phyloP scores from a whole-genome alignment of 257 asterid genomes.

The Nicotiana paniculata region DNA sequence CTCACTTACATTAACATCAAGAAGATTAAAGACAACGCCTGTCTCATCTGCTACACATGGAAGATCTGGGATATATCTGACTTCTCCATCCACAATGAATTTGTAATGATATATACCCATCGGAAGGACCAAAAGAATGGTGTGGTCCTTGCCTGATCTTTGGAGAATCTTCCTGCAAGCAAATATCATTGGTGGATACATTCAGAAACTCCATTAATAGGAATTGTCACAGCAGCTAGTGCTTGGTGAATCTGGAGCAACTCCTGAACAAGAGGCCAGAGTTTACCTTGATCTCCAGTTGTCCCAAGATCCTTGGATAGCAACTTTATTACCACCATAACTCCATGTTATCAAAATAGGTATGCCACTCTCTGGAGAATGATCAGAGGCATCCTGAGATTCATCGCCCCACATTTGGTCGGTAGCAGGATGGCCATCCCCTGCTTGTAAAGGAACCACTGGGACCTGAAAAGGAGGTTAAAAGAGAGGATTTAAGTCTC shows the following conservation, averaged over 20 bases:
- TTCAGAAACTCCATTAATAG: neutral
- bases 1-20: slow-evolving; percentile 71
- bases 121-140: slow-evolving; percentile 74
- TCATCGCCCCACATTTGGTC: slow-evolving; percentile 33
- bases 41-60: slow-evolving; percentile 63
- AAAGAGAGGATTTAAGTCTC: slow-evolving; percentile 9
- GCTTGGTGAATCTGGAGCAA: neutral
- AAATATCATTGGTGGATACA: neutral
- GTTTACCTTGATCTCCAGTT: slow-evolving; percentile 78
- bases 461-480: slow-evolving; percentile 51
- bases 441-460: slow-evolving; percentile 48
- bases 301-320: slow-evolving; percentile 95
- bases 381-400: neutral
- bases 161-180: slow-evolving; percentile 66
- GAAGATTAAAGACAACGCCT: slow-evolving; percentile 61
- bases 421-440: slow-evolving; percentile 33
- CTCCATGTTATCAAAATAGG: slow-evolving; percentile 34
- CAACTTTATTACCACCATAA: slow-evolving; percentile 58
- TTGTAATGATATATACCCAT: slow-evolving; percentile 70
- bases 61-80: slow-evolving; percentile 64
- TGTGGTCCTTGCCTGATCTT: slow-evolving; percentile 84
- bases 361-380: slow-evolving; percentile 12
- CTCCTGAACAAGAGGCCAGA: neutral
- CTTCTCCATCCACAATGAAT: slow-evolving; percentile 77
- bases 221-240: neutral